These are phyloP conservation scores for Aspergillus sp. DNA, from an alignment of 2,329 filamentous ascomycete species.

Conservation along the genomic window DNA sequence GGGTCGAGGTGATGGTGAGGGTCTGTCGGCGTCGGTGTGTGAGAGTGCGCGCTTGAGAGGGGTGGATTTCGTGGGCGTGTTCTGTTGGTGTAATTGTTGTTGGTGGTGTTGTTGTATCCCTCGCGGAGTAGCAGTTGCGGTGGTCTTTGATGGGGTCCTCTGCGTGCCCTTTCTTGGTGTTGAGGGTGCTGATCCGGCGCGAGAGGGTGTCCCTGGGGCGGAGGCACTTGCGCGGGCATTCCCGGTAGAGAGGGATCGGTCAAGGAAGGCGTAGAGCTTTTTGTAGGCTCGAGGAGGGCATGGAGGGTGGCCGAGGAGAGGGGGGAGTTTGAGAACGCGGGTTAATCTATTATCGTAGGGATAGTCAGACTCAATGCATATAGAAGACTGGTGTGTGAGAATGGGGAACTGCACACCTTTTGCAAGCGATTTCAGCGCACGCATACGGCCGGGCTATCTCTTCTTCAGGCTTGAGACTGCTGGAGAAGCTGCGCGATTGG, in stretches of 20 bases:
- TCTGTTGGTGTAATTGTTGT: slow-evolving; percentile 2
- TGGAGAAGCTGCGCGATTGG: slow-evolving; percentile 76
- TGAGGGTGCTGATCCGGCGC: slow-evolving; percentile 35
- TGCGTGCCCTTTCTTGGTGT: slow-evolving; percentile 37
- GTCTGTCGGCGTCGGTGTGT: slow-evolving; percentile 16
- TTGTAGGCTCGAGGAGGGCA: slow-evolving; percentile 80
- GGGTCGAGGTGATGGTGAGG: slow-evolving; percentile 25
- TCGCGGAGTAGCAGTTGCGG: slow-evolving; percentile 26
- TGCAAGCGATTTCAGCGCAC: slow-evolving; percentile 87
- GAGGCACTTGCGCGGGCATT: slow-evolving; percentile 32
- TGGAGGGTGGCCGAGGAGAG: slow-evolving; percentile 73
- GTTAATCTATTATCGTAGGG: slow-evolving; percentile 63
- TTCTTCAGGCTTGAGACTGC: slow-evolving; percentile 78
- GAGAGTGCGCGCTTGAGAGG: slow-evolving; percentile 33
- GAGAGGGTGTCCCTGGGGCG: slow-evolving; percentile 34
- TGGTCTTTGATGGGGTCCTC: slow-evolving; percentile 32
- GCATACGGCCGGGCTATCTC: slow-evolving; percentile 83
- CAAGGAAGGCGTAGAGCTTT: slow-evolving; percentile 77
- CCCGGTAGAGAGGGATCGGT: slow-evolving; percentile 61
- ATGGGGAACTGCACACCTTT: slow-evolving; percentile 57
- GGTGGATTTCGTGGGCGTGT: slow-evolving; percentile 50
- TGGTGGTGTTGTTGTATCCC: slow-evolving; percentile 25
- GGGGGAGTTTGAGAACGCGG: slow-evolving; percentile 72
- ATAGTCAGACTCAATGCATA: neutral
- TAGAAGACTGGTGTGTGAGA: neutral